Conservation (phyloP, 495 filamentous ascomycete species). For the Aspergillus mulundensis region DNA sequence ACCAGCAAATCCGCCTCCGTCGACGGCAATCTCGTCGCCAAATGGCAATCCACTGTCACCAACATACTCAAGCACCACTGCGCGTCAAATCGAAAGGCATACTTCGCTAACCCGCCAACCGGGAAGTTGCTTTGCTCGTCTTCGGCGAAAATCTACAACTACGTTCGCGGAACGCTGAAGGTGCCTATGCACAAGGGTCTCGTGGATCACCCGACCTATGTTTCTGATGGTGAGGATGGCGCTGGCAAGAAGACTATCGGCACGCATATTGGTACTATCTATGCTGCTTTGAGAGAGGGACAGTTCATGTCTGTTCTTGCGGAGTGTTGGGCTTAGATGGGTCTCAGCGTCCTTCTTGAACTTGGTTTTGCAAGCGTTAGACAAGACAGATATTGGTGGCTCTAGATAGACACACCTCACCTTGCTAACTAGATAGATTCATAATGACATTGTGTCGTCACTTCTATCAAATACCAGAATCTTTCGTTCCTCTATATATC, state of each 20-base stretch:
- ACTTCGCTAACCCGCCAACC: not conserved
- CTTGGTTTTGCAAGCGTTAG: too few species aligned
- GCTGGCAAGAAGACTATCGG: conserved; percentile 18
- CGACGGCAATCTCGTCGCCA: not conserved
- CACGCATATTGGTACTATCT: conserved; percentile 21
- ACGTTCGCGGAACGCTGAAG: conserved; percentile 20
- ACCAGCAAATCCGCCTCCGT: not conserved
- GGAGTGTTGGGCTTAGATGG: conserved; percentile 47
- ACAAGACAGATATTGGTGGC: not conserved
- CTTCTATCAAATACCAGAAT: too few species aligned
- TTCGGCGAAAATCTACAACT: conserved; percentile 19
- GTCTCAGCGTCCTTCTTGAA: too few species aligned
- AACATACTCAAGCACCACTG: not conserved
- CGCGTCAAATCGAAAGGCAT: not conserved
- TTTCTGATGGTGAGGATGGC: not conserved
- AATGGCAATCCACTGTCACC: conserved; percentile 8
- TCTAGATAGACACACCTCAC: not conserved
- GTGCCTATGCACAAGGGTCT: conserved; percentile 27
- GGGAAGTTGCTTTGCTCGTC: conserved; percentile 17
- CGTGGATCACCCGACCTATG: conserved; percentile 24
- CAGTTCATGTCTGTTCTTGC: conserved; percentile 27
- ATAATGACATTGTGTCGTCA: not conserved
- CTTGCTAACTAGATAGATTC: not conserved
- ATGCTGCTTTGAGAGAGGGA: conserved; percentile 18
- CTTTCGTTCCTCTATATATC: too few species aligned